phyloP scores from a whole-genome alignment of 768 basidiomycete species.

The Cystofilobasidium bisporidii region DNA sequence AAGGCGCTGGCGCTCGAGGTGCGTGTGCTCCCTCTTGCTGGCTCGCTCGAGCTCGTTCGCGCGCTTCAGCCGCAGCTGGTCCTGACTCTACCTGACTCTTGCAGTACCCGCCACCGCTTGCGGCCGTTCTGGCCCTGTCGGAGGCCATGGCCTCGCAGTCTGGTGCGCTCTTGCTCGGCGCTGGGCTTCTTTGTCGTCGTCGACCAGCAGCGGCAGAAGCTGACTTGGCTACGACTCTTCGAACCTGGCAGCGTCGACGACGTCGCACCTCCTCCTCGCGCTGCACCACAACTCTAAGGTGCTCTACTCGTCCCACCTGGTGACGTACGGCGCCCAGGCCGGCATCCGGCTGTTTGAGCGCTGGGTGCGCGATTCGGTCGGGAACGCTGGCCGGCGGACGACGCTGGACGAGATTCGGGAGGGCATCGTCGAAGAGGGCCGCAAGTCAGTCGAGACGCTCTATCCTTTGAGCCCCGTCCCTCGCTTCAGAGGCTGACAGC shows the following conservation, averaged over 20 bases:
- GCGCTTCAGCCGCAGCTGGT: neutral
- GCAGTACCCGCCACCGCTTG: conserved; percentile 53
- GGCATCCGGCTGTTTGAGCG: conserved; percentile 41
- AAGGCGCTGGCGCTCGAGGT: conserved; percentile 18
- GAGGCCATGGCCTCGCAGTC: conserved; percentile 56
- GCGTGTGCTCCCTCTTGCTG: neutral
- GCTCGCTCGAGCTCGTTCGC: neutral
- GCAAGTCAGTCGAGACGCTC: conserved; percentile 45
- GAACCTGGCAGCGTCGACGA: conserved; percentile 59
- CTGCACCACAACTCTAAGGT: conserved; percentile 49
- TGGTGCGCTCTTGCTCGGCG: conserved; percentile 54
- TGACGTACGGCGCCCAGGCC: conserved; percentile 39
- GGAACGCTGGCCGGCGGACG: conserved; percentile 21
- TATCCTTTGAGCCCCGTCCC: too few relatives aligned
- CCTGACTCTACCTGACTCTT: neutral
- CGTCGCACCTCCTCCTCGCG: conserved; percentile 82
- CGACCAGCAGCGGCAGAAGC: neutral
- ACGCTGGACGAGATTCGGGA: conserved; percentile 33
- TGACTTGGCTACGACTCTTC: too few relatives aligned
- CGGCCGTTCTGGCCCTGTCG: conserved; percentile 76
- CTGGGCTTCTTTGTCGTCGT: conserved; percentile 9
- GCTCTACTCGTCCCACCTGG: conserved; percentile 35
- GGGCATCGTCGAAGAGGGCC: conserved; percentile 35
- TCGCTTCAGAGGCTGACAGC: too few relatives aligned
- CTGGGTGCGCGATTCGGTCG: conserved; percentile 37